Conservation (phyloP, 2,329 filamentous ascomycete species). For the Lomentospora prolificans region DNA sequence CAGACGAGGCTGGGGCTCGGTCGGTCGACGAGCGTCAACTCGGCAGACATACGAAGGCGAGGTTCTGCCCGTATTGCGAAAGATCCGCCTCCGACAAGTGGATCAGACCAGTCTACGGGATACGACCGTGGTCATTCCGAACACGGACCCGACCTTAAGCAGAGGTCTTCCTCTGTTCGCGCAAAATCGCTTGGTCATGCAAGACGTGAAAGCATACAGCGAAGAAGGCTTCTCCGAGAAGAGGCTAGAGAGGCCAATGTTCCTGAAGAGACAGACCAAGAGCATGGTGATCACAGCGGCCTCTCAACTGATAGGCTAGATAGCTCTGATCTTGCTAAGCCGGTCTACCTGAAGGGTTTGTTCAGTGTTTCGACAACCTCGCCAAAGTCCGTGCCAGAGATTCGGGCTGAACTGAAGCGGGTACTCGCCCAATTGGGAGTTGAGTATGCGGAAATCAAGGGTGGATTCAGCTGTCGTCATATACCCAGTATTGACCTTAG, state of each 20-base stretch:
- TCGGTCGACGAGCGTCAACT: slow-evolving; percentile 85
- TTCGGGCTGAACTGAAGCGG: slow-evolving; percentile 80
- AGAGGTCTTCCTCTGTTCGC: slow-evolving; percentile 56
- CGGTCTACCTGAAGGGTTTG: slow-evolving; percentile 89
- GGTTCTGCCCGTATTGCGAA: slow-evolving; percentile 36
- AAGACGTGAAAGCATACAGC: slow-evolving; percentile 84
- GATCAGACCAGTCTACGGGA: slow-evolving; percentile 63
- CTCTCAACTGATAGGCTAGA: slow-evolving; percentile 48
- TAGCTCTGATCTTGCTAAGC: slow-evolving; percentile 75
- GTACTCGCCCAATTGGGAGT: slow-evolving; percentile 82
- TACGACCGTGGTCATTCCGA: slow-evolving; percentile 42
- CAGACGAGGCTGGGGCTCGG: slow-evolving; percentile 62
- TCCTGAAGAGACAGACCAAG: slow-evolving; percentile 82
- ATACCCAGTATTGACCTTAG: slow-evolving; percentile 81
- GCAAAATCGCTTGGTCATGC: slow-evolving; percentile 86
- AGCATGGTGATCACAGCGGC: slow-evolving; percentile 54
- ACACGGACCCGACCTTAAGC: slow-evolving; percentile 39
- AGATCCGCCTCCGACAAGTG: slow-evolving; percentile 65
- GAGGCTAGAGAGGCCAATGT: slow-evolving; percentile 67
- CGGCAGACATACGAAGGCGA: slow-evolving; percentile 67
- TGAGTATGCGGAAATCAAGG: slow-evolving; percentile 86
- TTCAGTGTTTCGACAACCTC: slow-evolving; percentile 97
- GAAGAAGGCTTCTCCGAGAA: slow-evolving; percentile 64
- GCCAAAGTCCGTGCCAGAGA: slow-evolving; percentile 76
- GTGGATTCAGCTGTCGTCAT: slow-evolving; percentile 84